Evolutionary conservation across 73 alveolate species (phyloP).

Genomic region (Paraurostyla sp.): DNA sequence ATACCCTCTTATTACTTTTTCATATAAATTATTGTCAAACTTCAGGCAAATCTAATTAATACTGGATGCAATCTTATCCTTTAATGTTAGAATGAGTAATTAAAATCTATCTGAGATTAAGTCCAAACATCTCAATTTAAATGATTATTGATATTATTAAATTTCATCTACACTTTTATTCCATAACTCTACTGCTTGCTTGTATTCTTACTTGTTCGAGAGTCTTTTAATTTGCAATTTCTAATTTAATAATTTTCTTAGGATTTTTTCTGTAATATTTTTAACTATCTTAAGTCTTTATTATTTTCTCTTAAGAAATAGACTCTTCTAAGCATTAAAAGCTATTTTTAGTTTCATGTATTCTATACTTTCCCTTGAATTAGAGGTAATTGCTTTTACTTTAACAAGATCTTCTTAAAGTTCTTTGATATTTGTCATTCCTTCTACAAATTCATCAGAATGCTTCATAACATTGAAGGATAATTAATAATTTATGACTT

Average conservation of each 20-base stretch:
- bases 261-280: not conserved
- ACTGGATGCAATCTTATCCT: not conserved
- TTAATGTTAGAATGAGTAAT: not conserved
- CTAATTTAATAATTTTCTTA: not conserved
- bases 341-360: conserved; percentile 9
- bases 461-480: conserved; percentile 66
- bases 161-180: not conserved
- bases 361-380: not conserved
- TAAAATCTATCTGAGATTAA: conserved; percentile 1
- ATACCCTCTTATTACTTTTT: not conserved
- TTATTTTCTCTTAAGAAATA: not conserved
- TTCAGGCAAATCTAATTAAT: not conserved
- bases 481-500: conserved; percentile 42
- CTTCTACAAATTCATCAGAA: conserved; percentile 59
- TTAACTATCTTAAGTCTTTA: conserved; percentile 33
- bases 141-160: not conserved
- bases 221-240: not conserved
- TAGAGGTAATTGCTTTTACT: not conserved
- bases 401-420: conserved; percentile 4
- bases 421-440: conserved; percentile 49
- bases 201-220: not conserved
- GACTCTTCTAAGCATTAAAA: not conserved
- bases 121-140: not conserved
- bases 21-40: not conserved
- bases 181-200: not conserved